Evolutionary conservation across 1,284 basidiomycete species (phyloP), one percentile per base, ranked within the genome.

Genomic region (Trichosporon asahii): DNA sequence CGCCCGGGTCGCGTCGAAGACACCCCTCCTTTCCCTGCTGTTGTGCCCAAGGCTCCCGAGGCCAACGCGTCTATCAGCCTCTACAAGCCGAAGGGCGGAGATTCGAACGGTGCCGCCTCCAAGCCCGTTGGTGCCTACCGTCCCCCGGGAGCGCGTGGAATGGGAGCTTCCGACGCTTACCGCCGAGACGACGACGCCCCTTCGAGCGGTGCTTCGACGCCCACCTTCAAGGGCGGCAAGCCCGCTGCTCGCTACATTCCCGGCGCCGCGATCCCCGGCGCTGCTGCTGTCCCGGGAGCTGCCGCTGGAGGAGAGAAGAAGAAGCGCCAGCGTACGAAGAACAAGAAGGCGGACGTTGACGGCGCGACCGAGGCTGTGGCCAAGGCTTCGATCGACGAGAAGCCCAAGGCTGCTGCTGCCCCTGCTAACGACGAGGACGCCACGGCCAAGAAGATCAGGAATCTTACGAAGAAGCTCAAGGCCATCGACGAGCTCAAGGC

Each of bases 401-500:
- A 61, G 57, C 57, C 57, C 29, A 31, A 29, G 27, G 85, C 86
- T n/a, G 88, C 88, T 8, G 80, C 86, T 66, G 88, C 90, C 70
- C 31, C 31, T 37, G 86, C 88, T 72, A 87, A 87, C 65, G 80
- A 85, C 75, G 85, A 94, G 79, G 90, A 98, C 85, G 88, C 93
- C 21, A 84, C 87, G 68, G 89, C 92, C 66, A 96, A 97, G 87
- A 98, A 97, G 88, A 88, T 94, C 71, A 87, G 95, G 75, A 97
- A 96, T 82, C 78, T 98, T 80, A 94, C 88, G 79, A 98, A 98
- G 88, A 74, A 96, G 92, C 87, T 97, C 77, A 96, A 96, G 83
- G 95, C 94, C 14, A 97, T 97, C 76, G 93, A 96, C 40, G 95
- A 98, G 78, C 88, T 98, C 68, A 97, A 97, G 86, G 91, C 93